Evolutionary conservation across 768 basidiomycete species (phyloP), one percentile per base, ranked within the genome.

Genomic region (Saitozyma podzolica): DNA sequence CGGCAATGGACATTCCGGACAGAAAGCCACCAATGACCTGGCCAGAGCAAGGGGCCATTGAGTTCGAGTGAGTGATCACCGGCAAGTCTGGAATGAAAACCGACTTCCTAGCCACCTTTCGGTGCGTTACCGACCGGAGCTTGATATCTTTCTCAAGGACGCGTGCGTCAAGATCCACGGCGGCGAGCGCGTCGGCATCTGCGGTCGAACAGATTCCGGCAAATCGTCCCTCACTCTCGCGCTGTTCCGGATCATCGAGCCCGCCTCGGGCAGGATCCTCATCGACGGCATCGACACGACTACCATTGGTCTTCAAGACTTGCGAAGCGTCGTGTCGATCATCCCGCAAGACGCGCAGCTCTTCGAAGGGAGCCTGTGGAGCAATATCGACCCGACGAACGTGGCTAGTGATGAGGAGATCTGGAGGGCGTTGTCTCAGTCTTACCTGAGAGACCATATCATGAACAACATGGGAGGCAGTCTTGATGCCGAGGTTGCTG

Each of bases 261-360:
- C 92, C 1, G 81, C 84, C 0, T 82, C 82, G 10, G 93, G 93
- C 0, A 84, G 83, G 40, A 93, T 96, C 58, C 42, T 89, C 49
- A 88, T 95, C 17, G 92, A 93, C 64, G 92, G 91, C 8, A 86
- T 94, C 59, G 91, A 94, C 72, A 91, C 92, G 56, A 60, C 70
- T 20, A 66, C 59, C 8, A 76, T 79, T 40, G 76, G 76, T 1
- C 58, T 79, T 42, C 73, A 75, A 45, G 76, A 77, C 54, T 55
- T 79, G 9, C 60, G 78, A 50, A 69, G 65, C 57, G 62, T 73
- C 42, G 86, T 94, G 61, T 89, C 89, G 2, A 94, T 94, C 72
- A 91, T 93, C 16, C 91, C 91, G 2, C 91, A 94, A 77, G 82
- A 81, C 59, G 80, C 81, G 6, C 79, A 82, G 60, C 61, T 87